Conservation (phyloP, 768 basidiomycete genomes). For the Agrocybe pediades region DNA sequence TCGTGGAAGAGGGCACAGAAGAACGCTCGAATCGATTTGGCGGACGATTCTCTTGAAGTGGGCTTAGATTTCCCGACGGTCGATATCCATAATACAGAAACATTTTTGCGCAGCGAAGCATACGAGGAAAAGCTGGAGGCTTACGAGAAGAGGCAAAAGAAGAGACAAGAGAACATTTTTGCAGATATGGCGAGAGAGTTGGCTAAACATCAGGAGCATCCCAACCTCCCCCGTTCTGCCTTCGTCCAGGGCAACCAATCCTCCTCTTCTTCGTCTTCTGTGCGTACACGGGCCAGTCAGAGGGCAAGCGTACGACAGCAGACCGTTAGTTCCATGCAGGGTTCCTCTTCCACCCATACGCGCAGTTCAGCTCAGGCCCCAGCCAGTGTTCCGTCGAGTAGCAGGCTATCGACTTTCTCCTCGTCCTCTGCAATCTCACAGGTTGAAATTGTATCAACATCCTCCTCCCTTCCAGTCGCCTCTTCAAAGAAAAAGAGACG, state of each 20-base stretch:
- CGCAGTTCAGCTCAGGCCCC: neutral
- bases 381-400: neutral
- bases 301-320: constrained; percentile 21
- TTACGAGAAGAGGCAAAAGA: constrained; percentile 1
- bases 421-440: neutral
- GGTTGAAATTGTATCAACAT: no score
- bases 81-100: constrained; percentile 45
- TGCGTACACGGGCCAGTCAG: constrained; percentile 17
- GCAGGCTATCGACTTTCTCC: neutral
- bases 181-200: constrained; percentile 21
- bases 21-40: constrained; percentile 27
- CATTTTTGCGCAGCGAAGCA: constrained; percentile 44
- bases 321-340: constrained; percentile 18
- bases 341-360: constrained; percentile 9
- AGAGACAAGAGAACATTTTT: constrained; percentile 13
- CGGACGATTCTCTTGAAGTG: constrained; percentile 36
- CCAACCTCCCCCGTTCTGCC: neutral
- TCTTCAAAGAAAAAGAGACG: neutral
- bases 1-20: constrained; percentile 22
- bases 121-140: constrained; percentile 43
- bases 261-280: constrained; percentile 14
- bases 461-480: neutral
- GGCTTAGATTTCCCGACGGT: constrained; percentile 35
- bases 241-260: constrained; percentile 3
- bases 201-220: constrained; percentile 17